phyloP scores from a whole-genome alignment of 139 green algal genomes.

The Chlorella sp. region DNA sequence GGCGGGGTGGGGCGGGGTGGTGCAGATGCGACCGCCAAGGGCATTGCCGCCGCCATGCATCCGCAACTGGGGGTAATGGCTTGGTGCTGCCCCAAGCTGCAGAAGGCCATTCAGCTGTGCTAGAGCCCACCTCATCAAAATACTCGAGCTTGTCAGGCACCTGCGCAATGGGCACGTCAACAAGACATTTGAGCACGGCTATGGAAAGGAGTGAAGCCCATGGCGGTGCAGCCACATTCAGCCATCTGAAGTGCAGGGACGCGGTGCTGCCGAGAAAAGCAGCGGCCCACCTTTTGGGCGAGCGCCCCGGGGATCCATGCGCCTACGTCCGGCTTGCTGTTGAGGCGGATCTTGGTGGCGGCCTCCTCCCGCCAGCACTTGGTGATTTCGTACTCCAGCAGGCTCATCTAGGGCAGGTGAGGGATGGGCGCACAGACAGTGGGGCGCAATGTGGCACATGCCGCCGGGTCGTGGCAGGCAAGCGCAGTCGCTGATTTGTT shows the following conservation, averaged over 20 bases:
- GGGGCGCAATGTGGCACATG: too few species aligned
- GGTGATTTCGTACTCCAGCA: constrained; percentile 27
- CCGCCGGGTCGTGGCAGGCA: too few species aligned
- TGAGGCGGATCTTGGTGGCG: constrained; percentile 1
- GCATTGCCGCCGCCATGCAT: too few species aligned
- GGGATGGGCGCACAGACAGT: too few species aligned
- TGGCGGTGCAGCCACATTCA: not conserved
- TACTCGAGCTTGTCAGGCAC: constrained; percentile 17
- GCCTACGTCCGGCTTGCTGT: constrained; percentile 10
- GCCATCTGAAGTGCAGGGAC: not conserved
- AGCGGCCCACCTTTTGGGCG: too few species aligned
- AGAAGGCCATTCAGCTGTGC: too few species aligned
- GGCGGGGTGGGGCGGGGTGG: too few species aligned
- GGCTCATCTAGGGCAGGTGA: not conserved
- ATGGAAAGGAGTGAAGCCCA: not conserved
- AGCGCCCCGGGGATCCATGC: not conserved
- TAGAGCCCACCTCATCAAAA: not conserved
- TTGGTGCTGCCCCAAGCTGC: too few species aligned
- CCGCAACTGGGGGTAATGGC: too few species aligned
- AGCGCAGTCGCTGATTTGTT: too few species aligned
- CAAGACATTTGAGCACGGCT: not conserved
- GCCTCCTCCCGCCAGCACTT: constrained; percentile 1
- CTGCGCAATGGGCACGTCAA: not conserved
- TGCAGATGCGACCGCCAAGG: too few species aligned
- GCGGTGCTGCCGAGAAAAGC: not conserved